A percentile compares a stretch with the other conserved stretches of the same genome.
phyloP scores from a whole-genome alignment of 2,329 filamentous ascomycete genomes.

The Pseudopithomyces chartarum region DNA sequence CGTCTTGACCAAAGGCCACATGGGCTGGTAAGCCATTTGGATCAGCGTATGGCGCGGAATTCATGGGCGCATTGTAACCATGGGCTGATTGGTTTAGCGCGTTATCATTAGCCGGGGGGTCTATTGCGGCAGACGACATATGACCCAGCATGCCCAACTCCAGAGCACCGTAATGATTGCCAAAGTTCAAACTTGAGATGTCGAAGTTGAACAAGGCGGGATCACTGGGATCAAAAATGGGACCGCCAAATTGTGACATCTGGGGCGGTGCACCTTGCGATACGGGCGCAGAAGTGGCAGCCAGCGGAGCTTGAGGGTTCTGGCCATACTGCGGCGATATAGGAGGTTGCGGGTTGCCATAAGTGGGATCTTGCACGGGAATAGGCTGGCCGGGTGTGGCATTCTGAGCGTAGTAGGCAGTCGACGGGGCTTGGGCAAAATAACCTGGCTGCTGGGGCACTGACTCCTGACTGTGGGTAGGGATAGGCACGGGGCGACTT shows the following conservation, averaged over 20 bases:
- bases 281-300: constrained; percentile 54
- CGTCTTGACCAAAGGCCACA: constrained; percentile 34
- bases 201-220: constrained; percentile 95
- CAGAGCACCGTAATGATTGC: constrained; percentile 91
- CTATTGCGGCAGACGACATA: constrained; percentile 90
- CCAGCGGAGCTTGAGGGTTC: constrained; percentile 51
- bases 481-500: constrained; percentile 49
- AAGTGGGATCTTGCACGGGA: constrained; percentile 55
- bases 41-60: constrained; percentile 27
- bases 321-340: constrained; percentile 75
- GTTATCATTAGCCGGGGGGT: constrained; percentile 72
- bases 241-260: constrained; percentile 55
- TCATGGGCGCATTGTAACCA: constrained; percentile 49
- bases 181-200: constrained; percentile 90
- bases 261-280: constrained; percentile 45
- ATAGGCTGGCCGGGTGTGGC: constrained; percentile 47
- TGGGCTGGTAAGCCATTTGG: constrained; percentile 33
- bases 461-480: constrained; percentile 30
- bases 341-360: constrained; percentile 72
- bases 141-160: constrained; percentile 97
- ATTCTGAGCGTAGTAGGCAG: constrained; percentile 48
- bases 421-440: constrained; percentile 48
- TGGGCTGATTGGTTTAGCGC: constrained; percentile 38
- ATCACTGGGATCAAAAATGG: constrained; percentile 87
- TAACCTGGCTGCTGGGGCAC: constrained; percentile 45